A percentile compares a stretch with the other conserved stretches of the same genome.
These are phyloP conservation scores for Ceratocystis albifundus DNA, from an alignment of 2,329 filamentous ascomycete genomes.

Conservation along the genomic window DNA sequence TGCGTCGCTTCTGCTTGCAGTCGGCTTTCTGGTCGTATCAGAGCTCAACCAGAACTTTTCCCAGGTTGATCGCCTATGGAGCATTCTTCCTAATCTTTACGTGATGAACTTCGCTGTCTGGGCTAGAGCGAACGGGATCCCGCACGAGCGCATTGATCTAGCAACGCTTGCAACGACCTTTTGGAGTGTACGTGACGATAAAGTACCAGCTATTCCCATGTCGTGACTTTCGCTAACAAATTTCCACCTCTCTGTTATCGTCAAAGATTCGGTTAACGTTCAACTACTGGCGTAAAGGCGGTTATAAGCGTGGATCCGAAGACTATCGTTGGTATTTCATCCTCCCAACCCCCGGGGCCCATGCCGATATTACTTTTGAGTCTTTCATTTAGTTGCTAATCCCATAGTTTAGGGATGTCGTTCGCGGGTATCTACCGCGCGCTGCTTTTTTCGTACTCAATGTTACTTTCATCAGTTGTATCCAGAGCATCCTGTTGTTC, in stretches of 20 bases:
- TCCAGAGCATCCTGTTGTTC: constrained; percentile 73
- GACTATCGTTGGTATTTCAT: constrained; percentile 69
- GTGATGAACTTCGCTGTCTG: constrained; percentile 75
- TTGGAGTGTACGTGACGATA: constrained; percentile 58
- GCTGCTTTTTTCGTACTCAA: constrained; percentile 74
- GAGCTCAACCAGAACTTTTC: constrained; percentile 91
- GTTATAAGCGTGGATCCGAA: constrained; percentile 78
- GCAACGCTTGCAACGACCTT: constrained; percentile 56
- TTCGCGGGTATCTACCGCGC: constrained; percentile 53
- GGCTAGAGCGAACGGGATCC: constrained; percentile 62
- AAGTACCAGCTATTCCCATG: neutral
- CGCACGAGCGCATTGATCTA: constrained; percentile 59
- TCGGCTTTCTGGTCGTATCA: constrained; percentile 60
- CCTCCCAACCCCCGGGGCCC: neutral
- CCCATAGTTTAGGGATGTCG: constrained; percentile 46
- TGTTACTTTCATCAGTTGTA: constrained; percentile 73
- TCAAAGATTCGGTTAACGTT: constrained; percentile 66
- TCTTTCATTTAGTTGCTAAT: constrained; percentile 24
- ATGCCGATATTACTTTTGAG: neutral
- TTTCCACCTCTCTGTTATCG: neutral
- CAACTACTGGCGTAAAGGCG: constrained; percentile 95
- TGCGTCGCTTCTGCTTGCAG: constrained; percentile 58
- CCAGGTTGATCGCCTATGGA: constrained; percentile 92
- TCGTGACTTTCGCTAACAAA: constrained; percentile 14
- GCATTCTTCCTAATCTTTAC: constrained; percentile 75